Evolutionary conservation across 148 eudicot species (phyloP), one percentile per base, ranked within the genome.

Genomic region (Fagopyrum tataricum): DNA sequence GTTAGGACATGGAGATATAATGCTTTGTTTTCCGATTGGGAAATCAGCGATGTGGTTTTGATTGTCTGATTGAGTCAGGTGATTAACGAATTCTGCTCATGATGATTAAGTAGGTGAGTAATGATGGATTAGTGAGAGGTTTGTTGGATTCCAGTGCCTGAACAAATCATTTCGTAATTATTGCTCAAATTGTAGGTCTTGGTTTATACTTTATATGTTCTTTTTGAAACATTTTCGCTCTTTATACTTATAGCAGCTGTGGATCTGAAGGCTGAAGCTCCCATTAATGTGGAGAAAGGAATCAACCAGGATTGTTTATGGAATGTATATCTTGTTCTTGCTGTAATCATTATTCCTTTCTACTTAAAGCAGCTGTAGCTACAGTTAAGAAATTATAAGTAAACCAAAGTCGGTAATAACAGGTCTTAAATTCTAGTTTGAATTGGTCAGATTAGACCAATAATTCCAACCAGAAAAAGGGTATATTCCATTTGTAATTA

Each of bases 81-180:
- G 6, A 53, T 0, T 4, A 7, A 53, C n/a, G 58, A 48, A 55
- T 55, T 55, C 2, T 55, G 62, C 1, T 55, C 31, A 18, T 55
- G 37, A 55, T 55, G 62, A 55, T 55, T 55, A 26, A 24, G 66
- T 58, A 58, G 66, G 66, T 58, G 66, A 58, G 66, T 58, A 58
- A 58, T 49, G 18, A 48, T 13, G 12, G 15, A 48, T 58, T 26
- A 24, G 24, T 58, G 39, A 17, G 66, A 59, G 20, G 21, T 55
- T 55, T 55, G 61, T 55, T 55, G 6, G 20, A 55, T 17, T 55
- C 21, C 26, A n/a, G 61, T 20, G 21, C 20, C 6, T n/a, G 59
- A 53, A 9, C 66, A 59, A 24, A 59, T 24, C 66, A 24, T 59
- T 59, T 4, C 39, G 11, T 24, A 59, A 59, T 59, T 24, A 59